Conservation (phyloP, 1,284 basidiomycete species). For the Cryptococcus deneoformans region DNA sequence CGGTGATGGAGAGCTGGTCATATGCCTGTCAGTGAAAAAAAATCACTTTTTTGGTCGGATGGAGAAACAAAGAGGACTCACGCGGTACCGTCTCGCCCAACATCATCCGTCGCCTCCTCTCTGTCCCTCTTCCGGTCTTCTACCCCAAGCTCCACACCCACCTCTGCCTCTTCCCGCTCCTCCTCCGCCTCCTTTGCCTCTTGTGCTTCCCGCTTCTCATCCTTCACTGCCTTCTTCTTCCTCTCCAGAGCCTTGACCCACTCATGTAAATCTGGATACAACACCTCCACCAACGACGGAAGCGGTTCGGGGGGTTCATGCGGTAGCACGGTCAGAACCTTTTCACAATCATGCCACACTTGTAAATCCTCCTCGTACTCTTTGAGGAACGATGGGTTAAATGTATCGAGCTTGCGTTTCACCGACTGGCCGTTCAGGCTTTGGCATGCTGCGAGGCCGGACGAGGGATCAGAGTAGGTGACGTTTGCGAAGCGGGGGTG, state of each 20-base stretch:
- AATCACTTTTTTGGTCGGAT: too few species aligned
- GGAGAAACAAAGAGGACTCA: too few species aligned
- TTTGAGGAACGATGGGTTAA: conserved; percentile 30
- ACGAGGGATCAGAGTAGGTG: conserved; percentile 29
- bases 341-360: conserved; percentile 39
- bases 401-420: conserved; percentile 14
- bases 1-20: conserved; percentile 13
- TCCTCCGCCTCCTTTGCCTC: conserved; percentile 10
- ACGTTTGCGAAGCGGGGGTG: conserved; percentile 46
- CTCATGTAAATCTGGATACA: conserved; percentile 37
- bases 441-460: conserved; percentile 28
- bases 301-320: conserved; percentile 39
- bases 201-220: conserved; percentile 2
- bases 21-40: too few species aligned
- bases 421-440: conserved; percentile 28
- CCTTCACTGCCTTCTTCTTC: too few species aligned
- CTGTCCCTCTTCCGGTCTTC: too few species aligned
- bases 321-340: conserved; percentile 34
- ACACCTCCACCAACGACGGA: conserved; percentile 26
- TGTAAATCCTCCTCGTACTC: conserved; percentile 32
- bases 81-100: too few species aligned
- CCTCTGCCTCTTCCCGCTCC: conserved; percentile 7
- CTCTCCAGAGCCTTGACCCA: conserved; percentile 23
- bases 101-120: too few species aligned
- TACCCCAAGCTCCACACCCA: too few species aligned